Base-by-base conservation (phyloP, 805 yeast species). In the Wickerhamiella siamensis region DNA sequence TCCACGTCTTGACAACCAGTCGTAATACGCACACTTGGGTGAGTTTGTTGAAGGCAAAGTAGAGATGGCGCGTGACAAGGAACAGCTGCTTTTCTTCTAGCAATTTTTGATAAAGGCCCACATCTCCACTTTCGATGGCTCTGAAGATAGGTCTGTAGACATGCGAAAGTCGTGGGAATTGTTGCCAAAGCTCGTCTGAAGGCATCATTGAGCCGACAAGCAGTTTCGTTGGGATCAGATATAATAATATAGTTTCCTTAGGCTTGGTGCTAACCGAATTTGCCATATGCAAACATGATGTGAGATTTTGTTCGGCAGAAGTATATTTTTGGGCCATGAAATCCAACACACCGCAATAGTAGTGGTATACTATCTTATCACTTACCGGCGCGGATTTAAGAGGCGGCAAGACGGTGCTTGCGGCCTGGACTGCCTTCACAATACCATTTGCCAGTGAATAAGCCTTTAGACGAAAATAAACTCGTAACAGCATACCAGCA, bases 381-480 rank as follows among this genome's bases (percentile, higher is more conserved):
- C 33, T 29, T 27, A 45, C 35, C 12, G 38, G 40, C 6, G 47
- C 37, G 17, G 19, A 15, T 3, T 33, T 17, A 3, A 53, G 35
- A 5, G 52, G 47, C 5, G 54, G 48, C 15, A 50, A 33, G 12
- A 33, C 37, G 10, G 2, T 14, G 5, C 39, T 10, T 20, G 47
- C 47, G 26, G 43, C 43, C 1, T 26, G 29, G 10, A 49, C 33
- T 3, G 51, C 53, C 24, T 43, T 38, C 16, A 52, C 17, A 5
- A 49, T 43, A 2, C 54, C 55, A 8, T 48, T 49, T 12, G 53
- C 54, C 16, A 50, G 47, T 12, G 52, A 34, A 24, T 43, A 45
- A 4, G 51, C 52, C 12, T 43, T 37, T 40, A 53, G 42, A 8
- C 41, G 29, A 32, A 51, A 48, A 36, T 53, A 52, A 4, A 50